Base-by-base conservation (phyloP, 78 protist genomes). In the Polysphondylium violaceum region DNA sequence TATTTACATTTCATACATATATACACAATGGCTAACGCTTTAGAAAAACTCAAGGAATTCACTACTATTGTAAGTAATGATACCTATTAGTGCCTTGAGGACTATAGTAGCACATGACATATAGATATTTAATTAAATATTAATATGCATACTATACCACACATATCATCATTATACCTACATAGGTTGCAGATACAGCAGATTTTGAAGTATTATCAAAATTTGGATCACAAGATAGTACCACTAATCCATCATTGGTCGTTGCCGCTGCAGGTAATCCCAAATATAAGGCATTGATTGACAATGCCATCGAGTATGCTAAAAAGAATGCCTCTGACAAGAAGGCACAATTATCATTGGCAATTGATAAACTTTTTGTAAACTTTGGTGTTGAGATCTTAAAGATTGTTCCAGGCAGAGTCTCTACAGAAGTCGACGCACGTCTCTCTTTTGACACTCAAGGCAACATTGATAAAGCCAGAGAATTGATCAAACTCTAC, bases 201-300 rank as follows among this genome's bases (percentile, higher is more conserved):
- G 99, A 97, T 85, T 88, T 97, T 88, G 89, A 74, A 40, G 73
- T 69, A 47, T 94, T 97, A 44, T 65, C 47, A n/a, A 60, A 94
- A 73, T 97, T 29, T 93, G 50, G 72, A 31, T 97, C 98, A 44
- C 95, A 72, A 41, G 99, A 98, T 78, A 95, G 98, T 27, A 98
- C 99, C 23, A 98, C 99, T 1, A 98, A 98, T 88, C 99, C 99
- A 41, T 94, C 99, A 23, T 97, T 98, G 71, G 67, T 98, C 29
- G 43, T 91, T 51, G 75, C 31, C 38, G 99, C 99, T 16, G 96
- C 97, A 17, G 3, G 51, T 27, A 40, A 60, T 58, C 94, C 94
- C 44, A 68, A 85, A 61, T 97, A 96, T 76, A 43, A 47, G 73
- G 36, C 29, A 19, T 87, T 97, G 40, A 56, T 97, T n/a, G 96